Percentiles rank a stretch among this genome's conserved stretches.
phyloP scores from a whole-genome alignment of 2,329 filamentous ascomycete genomes.

The Gremmenia infestans region DNA sequence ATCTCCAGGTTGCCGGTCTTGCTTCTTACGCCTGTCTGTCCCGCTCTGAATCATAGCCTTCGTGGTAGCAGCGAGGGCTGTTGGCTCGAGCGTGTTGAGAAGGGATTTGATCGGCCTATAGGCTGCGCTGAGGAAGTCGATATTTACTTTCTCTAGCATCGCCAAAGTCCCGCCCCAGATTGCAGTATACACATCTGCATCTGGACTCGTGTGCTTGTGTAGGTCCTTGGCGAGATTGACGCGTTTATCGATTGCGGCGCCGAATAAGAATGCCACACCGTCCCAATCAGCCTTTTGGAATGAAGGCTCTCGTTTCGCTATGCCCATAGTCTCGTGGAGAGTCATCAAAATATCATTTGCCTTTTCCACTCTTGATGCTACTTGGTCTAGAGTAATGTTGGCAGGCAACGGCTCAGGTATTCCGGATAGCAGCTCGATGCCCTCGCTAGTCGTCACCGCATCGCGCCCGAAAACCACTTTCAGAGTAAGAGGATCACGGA shows the following conservation, averaged over 20 bases:
- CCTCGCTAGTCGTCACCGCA: slow-evolving; percentile 22
- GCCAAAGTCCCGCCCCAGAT: slow-evolving; percentile 11
- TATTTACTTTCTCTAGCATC: slow-evolving; percentile 7
- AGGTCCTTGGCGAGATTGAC: slow-evolving; percentile 1
- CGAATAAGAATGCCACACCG: slow-evolving; percentile 7
- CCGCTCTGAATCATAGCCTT: slow-evolving; percentile 12
- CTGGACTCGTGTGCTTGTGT: slow-evolving; percentile 4
- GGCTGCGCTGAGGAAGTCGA: slow-evolving; percentile 4
- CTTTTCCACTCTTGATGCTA: slow-evolving; percentile 8
- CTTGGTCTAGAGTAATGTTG: slow-evolving; percentile 15
- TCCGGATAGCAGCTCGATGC: slow-evolving; percentile 24
- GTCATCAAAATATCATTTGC: slow-evolving; percentile 11
- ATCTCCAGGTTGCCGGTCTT: slow-evolving; percentile 6
- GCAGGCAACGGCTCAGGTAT: slow-evolving; percentile 30
- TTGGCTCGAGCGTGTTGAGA: slow-evolving; percentile 4
- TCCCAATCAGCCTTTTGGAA: slow-evolving; percentile 9
- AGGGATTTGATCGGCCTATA: background rate
- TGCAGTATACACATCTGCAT: slow-evolving; percentile 4
- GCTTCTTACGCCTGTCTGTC: slow-evolving; percentile 8
- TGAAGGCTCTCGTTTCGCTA: slow-evolving; percentile 15
- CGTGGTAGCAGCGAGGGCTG: slow-evolving; percentile 6
- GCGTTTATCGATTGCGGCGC: slow-evolving; percentile 6
- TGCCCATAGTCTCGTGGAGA: slow-evolving; percentile 9
- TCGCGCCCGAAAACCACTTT: slow-evolving; percentile 23
- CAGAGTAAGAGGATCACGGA: slow-evolving; percentile 33